Base-by-base conservation (phyloP, 345 rosid genomes). In the Syzygium oleosum region DNA sequence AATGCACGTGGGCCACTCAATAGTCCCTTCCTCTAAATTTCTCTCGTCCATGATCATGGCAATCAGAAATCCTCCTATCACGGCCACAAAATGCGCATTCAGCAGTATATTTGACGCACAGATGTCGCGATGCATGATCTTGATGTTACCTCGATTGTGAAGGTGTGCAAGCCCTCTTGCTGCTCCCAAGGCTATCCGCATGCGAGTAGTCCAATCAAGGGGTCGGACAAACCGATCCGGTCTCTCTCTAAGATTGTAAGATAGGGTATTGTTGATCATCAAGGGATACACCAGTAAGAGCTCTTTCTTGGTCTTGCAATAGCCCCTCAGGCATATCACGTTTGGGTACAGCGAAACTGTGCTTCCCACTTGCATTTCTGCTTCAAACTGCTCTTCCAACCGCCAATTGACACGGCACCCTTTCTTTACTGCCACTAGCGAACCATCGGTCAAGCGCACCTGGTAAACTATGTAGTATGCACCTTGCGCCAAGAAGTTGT, bases 51-150 rank as follows among this genome's bases (percentile, higher is more conserved):
- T 58, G 6, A 58, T 58, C 78, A 3, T 1, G 6, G 78, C 78
- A 0, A 0, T 0, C 43, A 6, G 8, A 7, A 4, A 65, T 0
- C 0, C 43, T 16, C 78, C 78, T 16, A 65, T 65, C 78, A 31
- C 12, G 12, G 43, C 43, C 78, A 31, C 43, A 65, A 65, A 65
- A 31, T 65, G 12, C 5, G 2, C 23, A 65, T 65, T 16, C 12
- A 65, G 23, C 78, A 31, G 78, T 65, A 65, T 31, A 65, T 31
- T 29, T 65, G 43, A 65, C 1, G 78, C 22, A 0, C 21, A 3
- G 77, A 65, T 65, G 4, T 7, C 2, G 22, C 41, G 5, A 65
- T 65, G 77, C 41, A 65, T 15, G 21, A 65, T 65, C 22, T 29
- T 29, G 21, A 29, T 65, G 41, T 29, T 65, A 29, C 77, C 77